Evolutionary conservation across 352 stramenopile genomes (phyloP).

Genomic region (Globisporangium polare): DNA sequence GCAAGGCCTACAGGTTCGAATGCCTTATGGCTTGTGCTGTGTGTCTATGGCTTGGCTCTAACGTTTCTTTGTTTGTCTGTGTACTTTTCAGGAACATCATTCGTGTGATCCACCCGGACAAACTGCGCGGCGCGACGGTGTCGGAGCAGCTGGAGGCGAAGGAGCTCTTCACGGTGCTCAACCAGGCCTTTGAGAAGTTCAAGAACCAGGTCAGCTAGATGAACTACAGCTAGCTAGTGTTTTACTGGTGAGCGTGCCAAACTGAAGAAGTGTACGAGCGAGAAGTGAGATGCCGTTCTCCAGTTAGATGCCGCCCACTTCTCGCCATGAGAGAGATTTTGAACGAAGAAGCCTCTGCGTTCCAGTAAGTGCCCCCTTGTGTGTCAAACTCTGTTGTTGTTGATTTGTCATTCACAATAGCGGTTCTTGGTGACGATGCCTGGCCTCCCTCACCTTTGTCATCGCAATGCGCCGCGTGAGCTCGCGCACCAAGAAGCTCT

Average conservation of each 20-base stretch:
- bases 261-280: background rate
- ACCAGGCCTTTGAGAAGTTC: conserved; percentile 86
- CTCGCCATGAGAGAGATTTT: conserved; percentile 10
- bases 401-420: background rate
- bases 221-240: too few relatives aligned
- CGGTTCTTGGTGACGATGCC: background rate
- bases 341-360: conserved; percentile 12
- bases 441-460: conserved; percentile 15
- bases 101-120: conserved; percentile 83
- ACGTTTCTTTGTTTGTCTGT: conserved; percentile 1
- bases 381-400: background rate
- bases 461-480: conserved; percentile 53
- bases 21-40: background rate
- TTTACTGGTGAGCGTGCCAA: background rate
- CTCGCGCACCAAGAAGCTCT: conserved; percentile 66
- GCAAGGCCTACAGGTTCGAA: conserved; percentile 75
- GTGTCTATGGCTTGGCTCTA: background rate
- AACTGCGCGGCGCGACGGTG: conserved; percentile 71
- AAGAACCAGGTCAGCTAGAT: conserved; percentile 43
- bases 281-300: background rate
- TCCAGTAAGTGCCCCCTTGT: conserved; percentile 1
- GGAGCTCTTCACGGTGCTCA: conserved; percentile 85
- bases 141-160: conserved; percentile 82
- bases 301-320: background rate
- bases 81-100: conserved; percentile 66